These are phyloP conservation scores for Mycena olivaceomarginata DNA, from an alignment of 768 basidiomycete genomes.

Conservation along the genomic window DNA sequence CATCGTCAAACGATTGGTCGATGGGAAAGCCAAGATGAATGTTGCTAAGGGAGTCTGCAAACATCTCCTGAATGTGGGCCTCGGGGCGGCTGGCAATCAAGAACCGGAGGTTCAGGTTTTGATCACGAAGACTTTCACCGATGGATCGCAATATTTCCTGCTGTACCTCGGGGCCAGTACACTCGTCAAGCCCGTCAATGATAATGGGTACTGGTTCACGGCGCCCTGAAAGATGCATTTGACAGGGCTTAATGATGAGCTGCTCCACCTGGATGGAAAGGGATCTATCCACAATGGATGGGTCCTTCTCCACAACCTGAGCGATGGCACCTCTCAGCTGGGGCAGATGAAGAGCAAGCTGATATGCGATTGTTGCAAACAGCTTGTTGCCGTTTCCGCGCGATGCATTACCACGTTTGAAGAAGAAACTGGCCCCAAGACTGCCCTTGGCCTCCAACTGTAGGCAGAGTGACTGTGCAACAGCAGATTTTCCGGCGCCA, in stretches of 20 bases:
- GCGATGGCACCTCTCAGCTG: slow-evolving; percentile 15
- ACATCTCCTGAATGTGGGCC: slow-evolving; percentile 16
- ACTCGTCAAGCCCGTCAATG: slow-evolving; percentile 15
- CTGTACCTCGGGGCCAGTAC: slow-evolving; percentile 10
- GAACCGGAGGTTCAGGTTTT: slow-evolving; percentile 8
- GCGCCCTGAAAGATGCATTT: slow-evolving; percentile 15
- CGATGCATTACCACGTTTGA: too few relatives aligned
- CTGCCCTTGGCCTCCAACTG: slow-evolving; percentile 12
- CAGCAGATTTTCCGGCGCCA: slow-evolving; percentile 23
- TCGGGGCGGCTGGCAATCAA: slow-evolving; percentile 22
- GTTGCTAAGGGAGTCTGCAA: slow-evolving; percentile 10
- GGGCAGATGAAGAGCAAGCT: slow-evolving; percentile 15
- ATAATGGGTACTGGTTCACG: slow-evolving; percentile 9
- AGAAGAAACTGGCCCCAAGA: not conserved
- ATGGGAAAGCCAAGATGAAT: slow-evolving; percentile 16
- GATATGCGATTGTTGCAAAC: not conserved
- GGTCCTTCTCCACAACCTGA: slow-evolving; percentile 23
- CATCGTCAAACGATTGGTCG: slow-evolving; percentile 17
- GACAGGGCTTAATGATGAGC: slow-evolving; percentile 21
- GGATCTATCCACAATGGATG: slow-evolving; percentile 21
- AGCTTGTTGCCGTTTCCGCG: too few relatives aligned
- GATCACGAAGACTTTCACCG: slow-evolving; percentile 9
- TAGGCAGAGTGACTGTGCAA: slow-evolving; percentile 20
- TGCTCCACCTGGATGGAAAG: slow-evolving; percentile 17
- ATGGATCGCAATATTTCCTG: slow-evolving; percentile 22